Conservation (phyloP, 176 grass and related monocot genomes). For the Urochloa ruziziensis region DNA sequence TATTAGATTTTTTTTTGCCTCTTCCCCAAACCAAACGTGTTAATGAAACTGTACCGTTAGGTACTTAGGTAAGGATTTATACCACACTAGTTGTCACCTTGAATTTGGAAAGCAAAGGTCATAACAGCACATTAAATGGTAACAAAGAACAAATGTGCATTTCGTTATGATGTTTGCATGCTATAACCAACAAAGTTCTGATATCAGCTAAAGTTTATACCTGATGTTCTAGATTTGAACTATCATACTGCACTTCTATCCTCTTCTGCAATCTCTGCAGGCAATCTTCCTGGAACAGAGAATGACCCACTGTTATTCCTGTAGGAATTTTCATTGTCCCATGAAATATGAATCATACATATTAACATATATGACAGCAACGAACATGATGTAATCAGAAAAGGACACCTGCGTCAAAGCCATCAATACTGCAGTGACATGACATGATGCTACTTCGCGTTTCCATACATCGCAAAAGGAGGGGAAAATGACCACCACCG, state of each 20-base stretch:
- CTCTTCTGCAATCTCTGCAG: constrained; percentile 79
- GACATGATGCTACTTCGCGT: neutral
- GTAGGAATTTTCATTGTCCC: neutral
- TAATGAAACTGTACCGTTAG: neutral
- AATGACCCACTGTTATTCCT: neutral
- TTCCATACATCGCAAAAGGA: neutral
- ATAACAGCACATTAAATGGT: neutral
- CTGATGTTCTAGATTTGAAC: constrained; percentile 85
- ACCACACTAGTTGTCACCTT: neutral
- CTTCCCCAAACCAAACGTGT: neutral
- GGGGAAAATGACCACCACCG: neutral
- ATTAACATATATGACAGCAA: neutral
- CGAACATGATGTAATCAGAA: neutral
- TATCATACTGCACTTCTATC: constrained; percentile 82
- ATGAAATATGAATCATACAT: neutral
- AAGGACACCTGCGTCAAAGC: neutral
- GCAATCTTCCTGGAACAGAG: constrained; percentile 72
- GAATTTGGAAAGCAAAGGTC: neutral
- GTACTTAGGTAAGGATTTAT: neutral
- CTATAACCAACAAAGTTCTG: neutral
- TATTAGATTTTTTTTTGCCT: neutral
- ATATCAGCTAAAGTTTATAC: constrained; percentile 31
- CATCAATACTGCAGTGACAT: neutral
- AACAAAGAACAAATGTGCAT: neutral
- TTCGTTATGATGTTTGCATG: neutral